Base-by-base conservation (phyloP, 2,329 filamentous ascomycete species). In the Sporothrix variecibatus region DNA sequence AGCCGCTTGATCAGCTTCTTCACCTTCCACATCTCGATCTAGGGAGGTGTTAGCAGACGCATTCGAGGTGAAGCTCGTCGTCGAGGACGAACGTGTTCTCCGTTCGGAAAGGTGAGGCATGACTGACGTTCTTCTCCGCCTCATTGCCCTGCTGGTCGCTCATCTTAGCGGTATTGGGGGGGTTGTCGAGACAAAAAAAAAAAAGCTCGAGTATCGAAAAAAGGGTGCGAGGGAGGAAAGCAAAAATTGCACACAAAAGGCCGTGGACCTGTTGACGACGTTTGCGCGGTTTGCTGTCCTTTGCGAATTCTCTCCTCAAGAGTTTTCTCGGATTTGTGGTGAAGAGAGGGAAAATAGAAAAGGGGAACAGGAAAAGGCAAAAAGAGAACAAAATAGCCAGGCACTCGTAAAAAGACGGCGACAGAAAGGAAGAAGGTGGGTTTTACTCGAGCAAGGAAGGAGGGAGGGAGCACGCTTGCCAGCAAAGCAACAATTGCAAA, bases 1-100 rank as follows among this genome's bases (percentile, higher is more conserved):
- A 99, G 94, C 81, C 96, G 93, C 87, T 98, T 99, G 87, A 99
- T 97, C 82, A 99, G 88, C 89, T 99, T 99, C 90, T 99, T 99
- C 82, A 99, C 95, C 92, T 99, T 98, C 93, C 93, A 95, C 87
- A 92, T 92, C 85, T 92, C 90, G 81, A 92, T 92, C 88, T 90
- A 78, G 78, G 64, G 65, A 49, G 31, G 68, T 76, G 26, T 67
- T 67, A 75, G 75, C 64, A 53, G 23, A 31, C 28, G 26, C 17
- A 67, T 46, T 28, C n/a, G 38, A 8, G n/a, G 62, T 17, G 62
- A 67, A 20, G n/a, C 38, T 49, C 40, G 23, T 34, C 11, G 34
- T 11, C 9, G 58, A 15, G 71, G 31, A 64, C 76, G 70, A 74
- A 46, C 8, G n/a, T 31, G 26, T 40, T 40, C 34, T 40, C 64